Evolutionary conservation across 805 yeast species (phyloP).

Genomic region (Schwanniomyces polymorphus): DNA sequence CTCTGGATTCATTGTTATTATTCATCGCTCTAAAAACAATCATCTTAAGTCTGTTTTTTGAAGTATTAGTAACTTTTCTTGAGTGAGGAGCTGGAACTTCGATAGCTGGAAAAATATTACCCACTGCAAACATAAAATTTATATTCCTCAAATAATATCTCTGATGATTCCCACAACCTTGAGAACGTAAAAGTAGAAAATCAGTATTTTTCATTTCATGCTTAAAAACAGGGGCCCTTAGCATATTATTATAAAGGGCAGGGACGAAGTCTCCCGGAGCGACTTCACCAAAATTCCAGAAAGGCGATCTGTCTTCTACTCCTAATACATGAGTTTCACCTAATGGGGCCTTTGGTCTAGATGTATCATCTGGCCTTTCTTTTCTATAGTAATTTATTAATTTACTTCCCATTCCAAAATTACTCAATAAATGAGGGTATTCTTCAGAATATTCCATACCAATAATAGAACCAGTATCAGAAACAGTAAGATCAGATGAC

Average conservation of each 20-base stretch:
- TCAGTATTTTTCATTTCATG: constrained; percentile 82
- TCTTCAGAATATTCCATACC: constrained; percentile 91
- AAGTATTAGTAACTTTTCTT: constrained; percentile 89
- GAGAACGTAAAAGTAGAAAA: constrained; percentile 74
- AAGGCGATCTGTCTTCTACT: constrained; percentile 94
- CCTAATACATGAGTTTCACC: constrained; percentile 97
- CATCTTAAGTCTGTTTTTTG: constrained; percentile 90
- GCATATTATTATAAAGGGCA: constrained; percentile 85
- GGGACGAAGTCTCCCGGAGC: constrained; percentile 94
- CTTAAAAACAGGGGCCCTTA: constrained; percentile 88
- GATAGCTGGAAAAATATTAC: constrained; percentile 89
- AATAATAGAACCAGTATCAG: constrained; percentile 78
- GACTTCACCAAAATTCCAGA: constrained; percentile 98
- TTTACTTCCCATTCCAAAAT: constrained; percentile 95
- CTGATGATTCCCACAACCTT: constrained; percentile 76
- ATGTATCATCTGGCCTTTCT: constrained; percentile 71
- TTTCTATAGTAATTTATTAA: constrained; percentile 91
- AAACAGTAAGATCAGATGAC: constrained; percentile 75
- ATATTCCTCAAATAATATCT: constrained; percentile 68
- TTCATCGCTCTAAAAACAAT: constrained; percentile 86
- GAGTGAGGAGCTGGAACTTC: constrained; percentile 98
- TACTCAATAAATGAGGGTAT: constrained; percentile 75
- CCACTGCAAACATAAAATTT: constrained; percentile 79
- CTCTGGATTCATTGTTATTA: constrained; percentile 67
- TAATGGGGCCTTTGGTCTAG: constrained; percentile 81